Percentiles rank a stretch among this genome's conserved stretches.
phyloP scores from a whole-genome alignment of 2,329 filamentous ascomycete genomes.

The Stemphylium beticola region DNA sequence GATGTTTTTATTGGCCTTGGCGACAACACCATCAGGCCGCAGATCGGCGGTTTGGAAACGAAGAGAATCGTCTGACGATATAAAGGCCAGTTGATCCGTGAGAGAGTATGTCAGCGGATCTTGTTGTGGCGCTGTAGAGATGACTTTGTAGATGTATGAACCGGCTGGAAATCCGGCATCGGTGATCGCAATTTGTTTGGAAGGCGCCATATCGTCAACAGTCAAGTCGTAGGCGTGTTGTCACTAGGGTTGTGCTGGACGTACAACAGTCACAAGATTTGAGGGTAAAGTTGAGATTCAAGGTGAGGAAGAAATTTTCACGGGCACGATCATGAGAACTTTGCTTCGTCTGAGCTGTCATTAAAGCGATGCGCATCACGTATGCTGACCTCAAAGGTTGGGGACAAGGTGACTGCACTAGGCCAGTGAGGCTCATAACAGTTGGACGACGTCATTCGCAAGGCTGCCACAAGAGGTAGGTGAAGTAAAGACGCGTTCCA shows the following conservation, averaged over 20 bases:
- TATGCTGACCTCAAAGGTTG: background rate
- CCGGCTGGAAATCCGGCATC: slow-evolving; percentile 39
- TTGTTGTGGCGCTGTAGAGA: slow-evolving; percentile 41
- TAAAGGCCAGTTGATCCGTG: slow-evolving; percentile 60
- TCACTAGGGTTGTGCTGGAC: background rate
- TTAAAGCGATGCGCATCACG: background rate
- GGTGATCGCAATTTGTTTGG: slow-evolving; percentile 23
- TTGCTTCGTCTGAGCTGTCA: background rate
- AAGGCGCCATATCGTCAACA: slow-evolving; percentile 24
- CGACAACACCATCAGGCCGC: slow-evolving; percentile 57
- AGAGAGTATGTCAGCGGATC: slow-evolving; percentile 40
- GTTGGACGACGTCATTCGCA: background rate
- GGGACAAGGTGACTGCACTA: background rate
- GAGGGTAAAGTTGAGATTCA: background rate
- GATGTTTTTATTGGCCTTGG: slow-evolving; percentile 66
- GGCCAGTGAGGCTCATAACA: no score
- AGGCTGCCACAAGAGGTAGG: background rate
- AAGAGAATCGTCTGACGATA: slow-evolving; percentile 74
- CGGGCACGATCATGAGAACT: slow-evolving; percentile 1
- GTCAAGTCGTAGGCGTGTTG: background rate
- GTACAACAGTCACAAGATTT: background rate
- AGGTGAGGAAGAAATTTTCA: slow-evolving; percentile 23
- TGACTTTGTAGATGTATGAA: slow-evolving; percentile 50
- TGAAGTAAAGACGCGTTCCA: background rate
- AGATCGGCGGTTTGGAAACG: slow-evolving; percentile 66